Conservation (phyloP, 176 grass and related monocot species). For the Stipa capillata region DNA sequence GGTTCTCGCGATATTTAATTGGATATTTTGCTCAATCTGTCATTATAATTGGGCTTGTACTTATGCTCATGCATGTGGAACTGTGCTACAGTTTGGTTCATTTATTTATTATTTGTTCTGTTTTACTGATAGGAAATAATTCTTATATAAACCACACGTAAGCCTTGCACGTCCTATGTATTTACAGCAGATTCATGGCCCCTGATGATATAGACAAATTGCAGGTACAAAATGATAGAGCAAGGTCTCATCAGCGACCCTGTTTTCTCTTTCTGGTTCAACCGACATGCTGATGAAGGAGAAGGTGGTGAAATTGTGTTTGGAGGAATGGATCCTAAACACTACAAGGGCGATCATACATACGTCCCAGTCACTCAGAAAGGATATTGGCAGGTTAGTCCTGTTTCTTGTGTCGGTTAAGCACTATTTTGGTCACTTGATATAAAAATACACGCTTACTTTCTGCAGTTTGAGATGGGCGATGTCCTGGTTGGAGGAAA, state of each 20-base stretch:
- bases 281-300: slow-evolving; percentile 60
- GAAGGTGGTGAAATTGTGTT: slow-evolving; percentile 96
- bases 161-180: neutral
- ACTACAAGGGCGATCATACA: slow-evolving; percentile 75
- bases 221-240: slow-evolving; percentile 80
- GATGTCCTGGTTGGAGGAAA: slow-evolving; percentile 69
- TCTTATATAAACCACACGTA: neutral
- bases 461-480: slow-evolving; percentile 78
- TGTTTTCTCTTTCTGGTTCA: slow-evolving; percentile 98
- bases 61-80: neutral
- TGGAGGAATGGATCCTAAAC: slow-evolving; percentile 69
- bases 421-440: neutral
- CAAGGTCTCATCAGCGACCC: slow-evolving; percentile 73
- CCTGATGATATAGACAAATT: slow-evolving; percentile 8
- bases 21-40: neutral
- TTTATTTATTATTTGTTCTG: too few relatives aligned
- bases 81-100: neutral
- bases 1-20: neutral
- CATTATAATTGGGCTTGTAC: neutral
- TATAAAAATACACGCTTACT: neutral
- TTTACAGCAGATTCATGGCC: neutral
- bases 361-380: slow-evolving; percentile 86
- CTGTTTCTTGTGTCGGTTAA: neutral
- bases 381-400: slow-evolving; percentile 93
- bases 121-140: too few relatives aligned